Base-by-base conservation (phyloP, 2,329 filamentous ascomycete species). In the Paecilomyces sp. region DNA sequence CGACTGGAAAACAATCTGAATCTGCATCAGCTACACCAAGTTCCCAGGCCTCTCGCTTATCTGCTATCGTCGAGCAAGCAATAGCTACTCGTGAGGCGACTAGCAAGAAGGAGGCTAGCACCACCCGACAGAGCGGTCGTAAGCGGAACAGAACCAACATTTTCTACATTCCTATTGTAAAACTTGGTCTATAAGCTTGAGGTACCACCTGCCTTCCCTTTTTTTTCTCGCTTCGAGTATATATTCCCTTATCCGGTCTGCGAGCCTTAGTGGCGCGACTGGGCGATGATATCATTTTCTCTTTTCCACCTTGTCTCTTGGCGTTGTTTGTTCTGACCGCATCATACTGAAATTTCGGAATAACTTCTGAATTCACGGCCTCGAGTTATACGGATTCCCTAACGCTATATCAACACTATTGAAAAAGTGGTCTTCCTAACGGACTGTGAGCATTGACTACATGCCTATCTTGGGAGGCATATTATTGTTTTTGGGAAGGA, bases 111-210 rank as follows among this genome's bases (percentile, higher is more conserved):
- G 24, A 47, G 3, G 24, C 54, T 11, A 47, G 41, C 56, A 12
- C 13, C 18, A n/a, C 52, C 11, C 22, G 55, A 41, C 30, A 50
- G 3, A 36, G 25, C 41, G 57, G 57, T 55, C 28, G 58, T n/a
- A n/a, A 56, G 51, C 24, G 30, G 7, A 58, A 36, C 54, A 56
- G 36, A 24, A 55, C 54, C 54, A 58, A 53, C 36, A 18, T 65
- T 12, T 41, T 67, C 25, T 64, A 67, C 41, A 57, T 66, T 22
- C 65, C 65, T 12, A 56, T 67, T 22, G 54, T 67, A 15, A 61
- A 63, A n/a, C 57, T 67, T n/a, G 59, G 59, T 15, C 24, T 57
- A 25, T 57, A 36, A 57, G 33, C 51, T n/a, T n/a, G 22, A 25
- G 11, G 28, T 25, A 3, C 8, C 28, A 53, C 13, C 9, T 13